Evolutionary conservation across 768 basidiomycete species (phyloP).

Genomic region (Mycena filopes): DNA sequence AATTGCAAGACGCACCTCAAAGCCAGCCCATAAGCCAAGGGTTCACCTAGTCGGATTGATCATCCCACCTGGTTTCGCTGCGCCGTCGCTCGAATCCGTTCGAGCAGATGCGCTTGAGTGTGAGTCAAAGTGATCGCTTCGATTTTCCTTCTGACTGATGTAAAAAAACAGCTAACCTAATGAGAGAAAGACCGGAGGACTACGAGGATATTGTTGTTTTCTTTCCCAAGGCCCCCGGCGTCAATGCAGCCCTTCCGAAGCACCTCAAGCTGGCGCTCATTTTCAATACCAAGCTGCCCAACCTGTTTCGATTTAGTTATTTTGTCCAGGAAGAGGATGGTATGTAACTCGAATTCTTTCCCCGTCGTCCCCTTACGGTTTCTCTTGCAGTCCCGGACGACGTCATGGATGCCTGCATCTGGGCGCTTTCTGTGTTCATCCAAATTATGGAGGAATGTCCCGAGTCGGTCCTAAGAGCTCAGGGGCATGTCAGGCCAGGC

Average conservation of each 20-base stretch:
- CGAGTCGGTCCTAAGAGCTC: slow-evolving; percentile 30
- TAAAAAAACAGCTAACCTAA: background rate
- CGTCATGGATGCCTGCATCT: slow-evolving; percentile 33
- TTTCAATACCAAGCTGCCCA: slow-evolving; percentile 15
- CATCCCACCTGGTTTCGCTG: background rate
- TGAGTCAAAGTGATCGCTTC: background rate
- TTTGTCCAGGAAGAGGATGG: slow-evolving; percentile 33
- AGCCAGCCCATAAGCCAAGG: background rate
- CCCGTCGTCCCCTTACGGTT: background rate
- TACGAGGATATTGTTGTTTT: slow-evolving; percentile 14
- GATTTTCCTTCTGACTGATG: background rate
- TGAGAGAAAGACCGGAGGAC: slow-evolving; percentile 8
- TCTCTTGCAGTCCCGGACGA: slow-evolving; percentile 31
- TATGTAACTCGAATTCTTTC: background rate
- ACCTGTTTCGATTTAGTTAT: slow-evolving; percentile 37
- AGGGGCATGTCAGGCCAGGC: slow-evolving; percentile 29
- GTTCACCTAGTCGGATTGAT: slow-evolving; percentile 14
- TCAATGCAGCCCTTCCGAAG: slow-evolving; percentile 6
- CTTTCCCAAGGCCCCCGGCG: slow-evolving; percentile 1
- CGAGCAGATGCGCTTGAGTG: slow-evolving; percentile 8
- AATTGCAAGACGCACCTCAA: background rate
- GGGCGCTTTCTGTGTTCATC: slow-evolving; percentile 35
- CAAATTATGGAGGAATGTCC: slow-evolving; percentile 33
- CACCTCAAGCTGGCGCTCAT: slow-evolving; percentile 14
- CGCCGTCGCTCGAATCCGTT: slow-evolving; percentile 4